A percentile compares a stretch with the other conserved stretches of the same genome.
Evolutionary conservation across 805 yeast genomes (phyloP).

Genomic region (Lipomyces japonicus): DNA sequence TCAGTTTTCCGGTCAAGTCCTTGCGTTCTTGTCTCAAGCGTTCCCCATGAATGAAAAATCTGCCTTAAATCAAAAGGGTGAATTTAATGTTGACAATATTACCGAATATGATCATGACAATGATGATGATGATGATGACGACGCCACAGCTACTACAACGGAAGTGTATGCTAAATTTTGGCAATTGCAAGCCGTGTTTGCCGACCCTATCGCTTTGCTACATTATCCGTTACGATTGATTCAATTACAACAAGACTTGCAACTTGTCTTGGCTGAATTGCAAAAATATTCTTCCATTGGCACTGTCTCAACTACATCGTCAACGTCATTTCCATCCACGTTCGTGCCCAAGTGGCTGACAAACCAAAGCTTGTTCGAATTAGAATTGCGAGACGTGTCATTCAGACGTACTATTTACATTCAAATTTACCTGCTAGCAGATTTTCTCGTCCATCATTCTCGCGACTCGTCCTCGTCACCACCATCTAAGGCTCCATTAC

Average conservation of each 20-base stretch:
- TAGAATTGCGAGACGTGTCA: constrained; percentile 6
- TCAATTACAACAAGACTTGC: constrained; percentile 21
- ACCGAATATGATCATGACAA: constrained; percentile 21
- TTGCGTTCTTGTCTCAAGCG: constrained; percentile 37
- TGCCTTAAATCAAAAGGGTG: constrained; percentile 40
- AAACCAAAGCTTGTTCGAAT: background rate
- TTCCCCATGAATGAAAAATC: constrained; percentile 39
- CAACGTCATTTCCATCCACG: background rate
- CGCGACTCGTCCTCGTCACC: too few species aligned
- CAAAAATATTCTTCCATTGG: constrained; percentile 10
- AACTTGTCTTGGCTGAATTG: constrained; percentile 27
- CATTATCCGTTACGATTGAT: constrained; percentile 13
- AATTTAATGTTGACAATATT: constrained; percentile 36
- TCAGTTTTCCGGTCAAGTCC: constrained; percentile 37
- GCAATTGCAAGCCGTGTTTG: constrained; percentile 34
- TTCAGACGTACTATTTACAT: constrained; percentile 41
- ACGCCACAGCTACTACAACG: too few species aligned
- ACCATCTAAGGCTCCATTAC: too few species aligned
- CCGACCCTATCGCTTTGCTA: constrained; percentile 31
- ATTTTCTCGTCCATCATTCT: too few species aligned
- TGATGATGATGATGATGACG: background rate
- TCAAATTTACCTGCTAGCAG: constrained; percentile 33
- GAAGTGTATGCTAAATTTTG: constrained; percentile 33
- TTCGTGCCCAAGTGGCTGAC: background rate
- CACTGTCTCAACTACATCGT: background rate